These are phyloP conservation scores for Erythrobasidium yunnanense DNA, from an alignment of 768 basidiomycete genomes.

Conservation along the genomic window DNA sequence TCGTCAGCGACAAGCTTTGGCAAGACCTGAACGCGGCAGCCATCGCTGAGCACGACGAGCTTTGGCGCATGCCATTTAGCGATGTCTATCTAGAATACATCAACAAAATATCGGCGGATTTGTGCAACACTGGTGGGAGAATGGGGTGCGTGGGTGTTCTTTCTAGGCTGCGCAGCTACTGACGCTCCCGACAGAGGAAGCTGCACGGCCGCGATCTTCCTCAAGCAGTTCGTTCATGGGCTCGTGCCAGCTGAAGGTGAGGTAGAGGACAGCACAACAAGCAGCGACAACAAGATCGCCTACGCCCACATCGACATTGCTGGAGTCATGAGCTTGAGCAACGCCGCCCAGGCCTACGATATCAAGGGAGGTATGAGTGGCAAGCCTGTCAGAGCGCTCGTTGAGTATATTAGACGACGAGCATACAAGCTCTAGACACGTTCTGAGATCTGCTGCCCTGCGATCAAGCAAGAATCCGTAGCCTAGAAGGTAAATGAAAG, in stretches of 20 bases:
- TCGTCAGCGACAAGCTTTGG: conserved; percentile 55
- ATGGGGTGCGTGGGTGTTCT: background rate
- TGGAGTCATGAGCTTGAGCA: conserved; percentile 39
- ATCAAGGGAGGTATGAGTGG: conserved; percentile 72
- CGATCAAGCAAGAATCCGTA: no score
- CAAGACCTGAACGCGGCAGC: conserved; percentile 57
- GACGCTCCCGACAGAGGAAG: conserved; percentile 64
- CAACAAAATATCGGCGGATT: conserved; percentile 47
- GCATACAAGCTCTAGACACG: conserved; percentile 23
- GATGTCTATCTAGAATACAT: conserved; percentile 72
- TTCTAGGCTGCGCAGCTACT: conserved; percentile 44
- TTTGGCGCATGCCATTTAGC: conserved; percentile 84
- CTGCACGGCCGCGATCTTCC: conserved; percentile 74
- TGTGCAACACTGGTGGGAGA: conserved; percentile 50
- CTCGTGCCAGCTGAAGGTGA: conserved; percentile 56
- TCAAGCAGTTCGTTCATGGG: conserved; percentile 48
- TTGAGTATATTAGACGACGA: conserved; percentile 37
- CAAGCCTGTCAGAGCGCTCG: conserved; percentile 54
- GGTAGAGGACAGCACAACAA: conserved; percentile 44
- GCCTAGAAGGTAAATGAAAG: no score
- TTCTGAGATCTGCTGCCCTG: no score
- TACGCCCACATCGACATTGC: conserved; percentile 85
- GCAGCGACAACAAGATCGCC: conserved; percentile 52
- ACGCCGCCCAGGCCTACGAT: conserved; percentile 52
- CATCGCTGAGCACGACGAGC: conserved; percentile 41